A percentile compares a stretch with the other conserved stretches of the same genome.
Conservation (phyloP, 345 rosid species). For the Corchorus capsularis region DNA sequence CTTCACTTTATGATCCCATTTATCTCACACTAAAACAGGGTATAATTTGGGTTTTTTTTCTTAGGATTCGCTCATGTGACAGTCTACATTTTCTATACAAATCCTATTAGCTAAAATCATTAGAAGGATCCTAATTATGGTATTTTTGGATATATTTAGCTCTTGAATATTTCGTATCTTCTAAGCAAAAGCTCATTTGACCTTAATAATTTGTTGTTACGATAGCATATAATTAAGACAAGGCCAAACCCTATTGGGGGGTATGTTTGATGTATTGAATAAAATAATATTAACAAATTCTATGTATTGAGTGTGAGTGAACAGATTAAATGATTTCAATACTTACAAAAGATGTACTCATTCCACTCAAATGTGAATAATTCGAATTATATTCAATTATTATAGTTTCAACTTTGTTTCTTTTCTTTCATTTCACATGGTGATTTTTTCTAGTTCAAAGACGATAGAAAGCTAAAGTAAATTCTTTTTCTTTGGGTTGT, state of each 20-base stretch:
- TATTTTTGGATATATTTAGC: background rate
- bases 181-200: background rate
- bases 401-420: background rate
- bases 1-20: background rate
- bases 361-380: too few species aligned
- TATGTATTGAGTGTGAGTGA: too few species aligned
- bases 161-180: slow-evolving; percentile 11
- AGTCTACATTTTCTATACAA: background rate
- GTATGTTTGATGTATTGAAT: background rate
- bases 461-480: background rate
- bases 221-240: background rate
- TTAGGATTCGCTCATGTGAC: background rate
- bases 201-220: background rate
- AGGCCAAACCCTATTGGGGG: background rate
- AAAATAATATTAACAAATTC: too few species aligned
- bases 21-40: background rate
- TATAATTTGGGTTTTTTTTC: background rate
- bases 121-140: too few species aligned
- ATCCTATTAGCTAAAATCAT: background rate
- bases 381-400: background rate
- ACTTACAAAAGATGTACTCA: too few species aligned
- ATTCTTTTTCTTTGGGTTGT: background rate
- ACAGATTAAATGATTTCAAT: too few species aligned
- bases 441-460: background rate
- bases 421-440: background rate